These are phyloP conservation scores for Metschnikowia peoriensis DNA, from an alignment of 805 yeast genomes.

Conservation along the genomic window DNA sequence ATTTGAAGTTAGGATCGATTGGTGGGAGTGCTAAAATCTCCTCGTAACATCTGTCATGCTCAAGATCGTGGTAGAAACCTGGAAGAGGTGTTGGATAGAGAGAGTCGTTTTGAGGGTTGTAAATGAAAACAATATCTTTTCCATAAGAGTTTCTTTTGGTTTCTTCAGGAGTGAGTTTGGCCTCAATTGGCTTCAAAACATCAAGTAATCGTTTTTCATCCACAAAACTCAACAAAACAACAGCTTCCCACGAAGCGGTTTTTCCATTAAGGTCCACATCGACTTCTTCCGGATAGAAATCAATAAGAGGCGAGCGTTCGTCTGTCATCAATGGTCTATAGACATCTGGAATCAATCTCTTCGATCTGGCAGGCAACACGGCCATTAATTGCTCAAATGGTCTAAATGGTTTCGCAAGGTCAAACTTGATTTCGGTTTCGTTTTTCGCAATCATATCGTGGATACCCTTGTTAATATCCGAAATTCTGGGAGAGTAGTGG, in stretches of 20 bases:
- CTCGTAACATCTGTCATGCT: slow-evolving; percentile 76
- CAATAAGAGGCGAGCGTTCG: slow-evolving; percentile 78
- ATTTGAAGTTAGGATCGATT: slow-evolving; percentile 40
- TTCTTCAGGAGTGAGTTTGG: slow-evolving; percentile 67
- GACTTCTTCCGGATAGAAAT: slow-evolving; percentile 87
- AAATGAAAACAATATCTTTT: slow-evolving; percentile 60
- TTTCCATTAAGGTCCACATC: slow-evolving; percentile 91
- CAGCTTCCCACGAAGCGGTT: slow-evolving; percentile 97
- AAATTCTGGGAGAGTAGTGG: slow-evolving; percentile 93
- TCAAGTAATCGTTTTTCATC: slow-evolving; percentile 72
- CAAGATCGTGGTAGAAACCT: slow-evolving; percentile 72
- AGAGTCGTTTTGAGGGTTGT: slow-evolving; percentile 70
- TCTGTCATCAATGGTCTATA: slow-evolving; percentile 86
- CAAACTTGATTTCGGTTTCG: slow-evolving; percentile 49
- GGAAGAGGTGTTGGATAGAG: slow-evolving; percentile 75
- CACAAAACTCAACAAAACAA: slow-evolving; percentile 87
- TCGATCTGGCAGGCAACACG: slow-evolving; percentile 91
- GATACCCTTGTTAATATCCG: slow-evolving; percentile 77
- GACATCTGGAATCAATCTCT: slow-evolving; percentile 68
- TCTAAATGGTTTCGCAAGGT: slow-evolving; percentile 72
- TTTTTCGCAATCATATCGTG: slow-evolving; percentile 42
- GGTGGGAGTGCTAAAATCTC: slow-evolving; percentile 51
- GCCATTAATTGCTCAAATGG: slow-evolving; percentile 98
- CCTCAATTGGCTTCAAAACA: slow-evolving; percentile 68
- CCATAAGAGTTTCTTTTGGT: slow-evolving; percentile 74